Conservation (phyloP, 176 grass and related monocot species). For the Ampelocalamus luodianensis region DNA sequence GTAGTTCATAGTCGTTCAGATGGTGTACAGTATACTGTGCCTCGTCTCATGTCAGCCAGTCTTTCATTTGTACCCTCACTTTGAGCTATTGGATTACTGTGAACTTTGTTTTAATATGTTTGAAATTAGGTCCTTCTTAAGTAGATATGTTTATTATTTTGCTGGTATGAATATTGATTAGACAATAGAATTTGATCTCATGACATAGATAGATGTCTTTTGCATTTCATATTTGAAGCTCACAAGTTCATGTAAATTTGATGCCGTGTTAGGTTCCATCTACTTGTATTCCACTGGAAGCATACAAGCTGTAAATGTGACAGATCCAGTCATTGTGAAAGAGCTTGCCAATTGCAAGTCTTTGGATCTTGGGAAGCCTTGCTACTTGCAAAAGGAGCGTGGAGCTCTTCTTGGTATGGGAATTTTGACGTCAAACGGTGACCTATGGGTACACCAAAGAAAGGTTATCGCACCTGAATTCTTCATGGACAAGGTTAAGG, state of each 20-base stretch:
- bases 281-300: constrained; percentile 72
- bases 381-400: constrained; percentile 60
- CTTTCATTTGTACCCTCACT: constrained; percentile 15
- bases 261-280: constrained; percentile 49
- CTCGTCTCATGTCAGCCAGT: background rate
- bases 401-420: constrained; percentile 70
- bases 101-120: constrained; percentile 12
- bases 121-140: background rate
- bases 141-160: background rate
- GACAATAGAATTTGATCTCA: background rate
- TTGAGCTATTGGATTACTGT: constrained; percentile 2
- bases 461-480: constrained; percentile 83
- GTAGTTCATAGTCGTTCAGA: background rate
- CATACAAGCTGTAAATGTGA: constrained; percentile 57
- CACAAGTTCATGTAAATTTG: constrained; percentile 9
- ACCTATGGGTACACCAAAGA: constrained; percentile 73
- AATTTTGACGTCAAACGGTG: constrained; percentile 65
- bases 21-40: background rate
- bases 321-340: constrained; percentile 69
- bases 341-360: constrained; percentile 62
- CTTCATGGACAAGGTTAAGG: constrained; percentile 91
- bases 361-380: constrained; percentile 68
- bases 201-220: background rate
- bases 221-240: background rate
- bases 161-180: background rate